These are phyloP conservation scores for Quercus phellos DNA, from an alignment of 331 rosid genomes.

Conservation along the genomic window DNA sequence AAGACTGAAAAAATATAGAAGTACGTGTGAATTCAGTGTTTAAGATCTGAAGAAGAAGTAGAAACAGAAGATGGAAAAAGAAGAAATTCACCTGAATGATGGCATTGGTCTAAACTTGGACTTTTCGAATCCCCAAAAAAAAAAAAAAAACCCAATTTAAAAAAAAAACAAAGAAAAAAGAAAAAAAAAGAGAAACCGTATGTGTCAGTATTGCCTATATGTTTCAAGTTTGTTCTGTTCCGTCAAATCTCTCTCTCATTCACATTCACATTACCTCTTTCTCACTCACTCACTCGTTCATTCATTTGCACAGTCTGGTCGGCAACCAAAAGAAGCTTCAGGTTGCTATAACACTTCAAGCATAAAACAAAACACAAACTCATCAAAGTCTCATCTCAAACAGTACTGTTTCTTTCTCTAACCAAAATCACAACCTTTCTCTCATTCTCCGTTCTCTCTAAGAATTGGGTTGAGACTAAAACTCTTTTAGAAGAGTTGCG, in stretches of 20 bases:
- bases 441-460: too few relatives aligned
- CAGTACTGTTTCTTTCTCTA: too few relatives aligned
- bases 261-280: background rate
- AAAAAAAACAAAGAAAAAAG: background rate
- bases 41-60: background rate
- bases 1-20: background rate
- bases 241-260: slow-evolving; percentile 16
- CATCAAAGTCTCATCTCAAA: too few relatives aligned
- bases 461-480: too few relatives aligned
- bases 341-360: background rate
- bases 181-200: background rate
- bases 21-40: background rate
- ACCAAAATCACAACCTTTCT: too few relatives aligned
- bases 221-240: slow-evolving; percentile 22
- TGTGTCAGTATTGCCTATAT: slow-evolving; percentile 5
- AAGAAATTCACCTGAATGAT: slow-evolving; percentile 23
- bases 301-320: slow-evolving; percentile 35
- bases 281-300: background rate
- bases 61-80: background rate
- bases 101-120: slow-evolving; percentile 16
- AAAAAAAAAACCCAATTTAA: background rate
- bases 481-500: too few relatives aligned
- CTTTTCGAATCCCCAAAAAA: slow-evolving; percentile 13
- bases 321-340: slow-evolving; percentile 32
- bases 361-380: too few relatives aligned